Evolutionary conservation across 164 flowering plant species (phyloP).

Genomic region (Kalanchoe fedtschenkoi): DNA sequence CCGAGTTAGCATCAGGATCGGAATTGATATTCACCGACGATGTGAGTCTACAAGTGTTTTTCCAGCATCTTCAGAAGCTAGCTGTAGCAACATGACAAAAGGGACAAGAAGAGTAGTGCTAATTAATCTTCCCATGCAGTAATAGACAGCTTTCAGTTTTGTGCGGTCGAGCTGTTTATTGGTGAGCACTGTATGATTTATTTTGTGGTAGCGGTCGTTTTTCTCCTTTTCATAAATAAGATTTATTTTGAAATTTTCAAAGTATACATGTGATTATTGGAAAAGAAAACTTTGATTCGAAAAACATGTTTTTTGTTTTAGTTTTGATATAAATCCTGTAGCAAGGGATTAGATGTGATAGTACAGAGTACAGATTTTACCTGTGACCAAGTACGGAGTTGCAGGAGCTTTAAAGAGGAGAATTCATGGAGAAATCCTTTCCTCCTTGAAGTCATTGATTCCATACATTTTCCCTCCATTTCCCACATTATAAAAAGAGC

Average conservation of each 20-base stretch:
- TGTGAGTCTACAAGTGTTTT: conserved; percentile 87
- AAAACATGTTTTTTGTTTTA: too few species aligned
- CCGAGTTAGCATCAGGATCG: conserved; percentile 65
- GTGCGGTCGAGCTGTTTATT: background rate
- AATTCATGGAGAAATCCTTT: too few species aligned
- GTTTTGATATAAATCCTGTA: too few species aligned
- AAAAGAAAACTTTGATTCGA: background rate
- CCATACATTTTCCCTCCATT: too few species aligned
- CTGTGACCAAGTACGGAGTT: too few species aligned
- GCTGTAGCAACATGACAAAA: conserved; percentile 35
- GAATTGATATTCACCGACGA: conserved; percentile 93
- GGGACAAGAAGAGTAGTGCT: background rate
- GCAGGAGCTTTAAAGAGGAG: too few species aligned
- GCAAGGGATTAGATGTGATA: too few species aligned
- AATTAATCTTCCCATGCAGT: background rate
- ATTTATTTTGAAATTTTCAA: too few species aligned
- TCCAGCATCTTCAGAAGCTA: conserved; percentile 88
- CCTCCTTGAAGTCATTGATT: too few species aligned
- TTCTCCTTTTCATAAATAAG: background rate
- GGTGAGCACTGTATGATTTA: background rate
- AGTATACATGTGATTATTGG: background rate
- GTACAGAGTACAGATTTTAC: too few species aligned
- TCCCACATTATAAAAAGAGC: too few species aligned
- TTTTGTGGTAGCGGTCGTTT: background rate
- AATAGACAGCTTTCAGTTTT: conserved; percentile 1